Evolutionary conservation across 2,329 filamentous ascomycete genomes (phyloP).

Genomic region (Coniochaeta sp.): DNA sequence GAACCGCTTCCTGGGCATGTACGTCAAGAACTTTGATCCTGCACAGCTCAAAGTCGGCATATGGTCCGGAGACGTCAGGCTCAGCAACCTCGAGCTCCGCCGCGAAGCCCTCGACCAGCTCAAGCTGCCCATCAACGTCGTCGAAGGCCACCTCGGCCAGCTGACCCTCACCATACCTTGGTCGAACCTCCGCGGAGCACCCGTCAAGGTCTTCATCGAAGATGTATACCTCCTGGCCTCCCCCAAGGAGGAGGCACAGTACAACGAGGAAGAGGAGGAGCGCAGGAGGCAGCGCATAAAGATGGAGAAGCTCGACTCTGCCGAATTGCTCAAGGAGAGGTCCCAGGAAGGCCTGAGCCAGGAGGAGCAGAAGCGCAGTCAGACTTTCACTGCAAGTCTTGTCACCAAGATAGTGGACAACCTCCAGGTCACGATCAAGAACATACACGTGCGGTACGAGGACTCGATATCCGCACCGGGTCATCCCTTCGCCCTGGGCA

Average conservation of each 20-base stretch:
- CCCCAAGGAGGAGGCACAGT: constrained; percentile 90
- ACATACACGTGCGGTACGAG: constrained; percentile 97
- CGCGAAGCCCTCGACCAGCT: constrained; percentile 95
- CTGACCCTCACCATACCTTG: constrained; percentile 92
- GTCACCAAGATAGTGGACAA: constrained; percentile 98
- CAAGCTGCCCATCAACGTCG: constrained; percentile 90
- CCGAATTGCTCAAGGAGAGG: constrained; percentile 86
- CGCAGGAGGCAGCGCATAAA: constrained; percentile 83
- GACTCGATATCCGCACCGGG: constrained; percentile 92
- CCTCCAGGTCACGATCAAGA: constrained; percentile 93
- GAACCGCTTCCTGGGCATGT: constrained; percentile 99
- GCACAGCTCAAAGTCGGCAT: constrained; percentile 97
- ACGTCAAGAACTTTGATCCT: constrained; percentile 98
- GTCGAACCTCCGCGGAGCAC: constrained; percentile 92
- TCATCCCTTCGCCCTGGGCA: constrained; percentile 86
- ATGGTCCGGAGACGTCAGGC: constrained; percentile 96
- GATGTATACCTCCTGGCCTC: constrained; percentile 95
- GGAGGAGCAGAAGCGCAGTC: constrained; percentile 94
- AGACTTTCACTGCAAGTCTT: constrained; percentile 93
- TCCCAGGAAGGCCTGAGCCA: constrained; percentile 88
- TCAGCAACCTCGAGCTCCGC: constrained; percentile 85
- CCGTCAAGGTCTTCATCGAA: constrained; percentile 90
- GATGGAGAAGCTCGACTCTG: constrained; percentile 97
- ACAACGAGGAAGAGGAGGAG: constrained; percentile 88
- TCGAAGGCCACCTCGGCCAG: constrained; percentile 88